A percentile compares a stretch with the other conserved stretches of the same genome.
Evolutionary conservation across 2,329 filamentous ascomycete species (phyloP).

Genomic region (Fusarium sp.): DNA sequence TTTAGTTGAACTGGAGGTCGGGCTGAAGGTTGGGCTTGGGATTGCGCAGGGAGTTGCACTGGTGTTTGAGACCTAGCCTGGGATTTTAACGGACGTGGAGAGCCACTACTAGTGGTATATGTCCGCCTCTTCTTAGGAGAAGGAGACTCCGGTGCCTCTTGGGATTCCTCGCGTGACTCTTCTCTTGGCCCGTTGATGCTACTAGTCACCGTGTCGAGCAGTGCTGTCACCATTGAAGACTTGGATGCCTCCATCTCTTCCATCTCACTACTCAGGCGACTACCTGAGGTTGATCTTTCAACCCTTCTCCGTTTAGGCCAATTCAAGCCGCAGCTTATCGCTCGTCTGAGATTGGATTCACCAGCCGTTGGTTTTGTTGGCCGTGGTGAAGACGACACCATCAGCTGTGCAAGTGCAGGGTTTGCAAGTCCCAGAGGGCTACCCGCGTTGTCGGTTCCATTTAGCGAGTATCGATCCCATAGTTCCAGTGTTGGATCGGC

Average conservation of each 20-base stretch:
- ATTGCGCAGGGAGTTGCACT: constrained; percentile 3
- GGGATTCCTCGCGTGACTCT: constrained; percentile 45
- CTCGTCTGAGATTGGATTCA: constrained; percentile 66
- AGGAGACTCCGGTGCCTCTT: constrained; percentile 55
- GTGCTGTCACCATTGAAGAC: constrained; percentile 68
- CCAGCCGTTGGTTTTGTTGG: constrained; percentile 59
- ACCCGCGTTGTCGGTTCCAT: constrained; percentile 55
- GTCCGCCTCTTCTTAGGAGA: constrained; percentile 58
- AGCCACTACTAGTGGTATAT: constrained; percentile 38
- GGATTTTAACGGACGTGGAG: constrained; percentile 39
- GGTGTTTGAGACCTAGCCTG: constrained; percentile 16
- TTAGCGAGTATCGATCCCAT: constrained; percentile 79
- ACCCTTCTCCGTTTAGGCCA: constrained; percentile 78
- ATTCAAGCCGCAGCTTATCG: constrained; percentile 76
- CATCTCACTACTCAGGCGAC: constrained; percentile 50
- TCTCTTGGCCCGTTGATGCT: constrained; percentile 61
- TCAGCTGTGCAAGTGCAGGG: constrained; percentile 72
- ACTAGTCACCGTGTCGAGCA: constrained; percentile 74
- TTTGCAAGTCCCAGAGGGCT: constrained; percentile 62
- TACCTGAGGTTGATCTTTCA: constrained; percentile 60
- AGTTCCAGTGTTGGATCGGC: constrained; percentile 79
- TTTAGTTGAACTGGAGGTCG: not conserved
- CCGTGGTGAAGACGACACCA: constrained; percentile 78
- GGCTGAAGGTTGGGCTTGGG: not conserved
- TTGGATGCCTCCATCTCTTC: constrained; percentile 64